Evolutionary conservation across 1,139 yeast genomes (phyloP).

Genomic region (Sugiyamaella xylanicola): DNA sequence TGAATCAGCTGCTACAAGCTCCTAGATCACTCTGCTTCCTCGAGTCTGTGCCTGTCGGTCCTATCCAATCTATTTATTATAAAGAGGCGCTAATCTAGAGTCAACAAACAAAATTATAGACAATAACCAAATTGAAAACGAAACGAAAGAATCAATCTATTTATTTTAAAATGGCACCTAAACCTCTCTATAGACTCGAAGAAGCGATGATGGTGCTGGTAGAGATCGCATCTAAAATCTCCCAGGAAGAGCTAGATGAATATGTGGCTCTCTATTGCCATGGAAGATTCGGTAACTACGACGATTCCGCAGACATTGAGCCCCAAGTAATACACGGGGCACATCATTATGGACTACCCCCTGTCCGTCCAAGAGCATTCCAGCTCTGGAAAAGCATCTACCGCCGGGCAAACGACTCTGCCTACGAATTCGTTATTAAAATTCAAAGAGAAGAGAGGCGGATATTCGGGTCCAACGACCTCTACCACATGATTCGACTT

Average conservation of each 20-base stretch:
- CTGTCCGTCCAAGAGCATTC: constrained; percentile 24
- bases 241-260: constrained; percentile 23
- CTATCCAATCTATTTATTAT: too few relatives aligned
- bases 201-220: constrained; percentile 29
- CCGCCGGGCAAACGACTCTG: constrained; percentile 27
- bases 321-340: constrained; percentile 19
- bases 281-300: constrained; percentile 28
- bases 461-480: constrained; percentile 27
- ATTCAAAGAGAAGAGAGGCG: constrained; percentile 27
- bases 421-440: constrained; percentile 24
- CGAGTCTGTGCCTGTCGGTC: too few relatives aligned
- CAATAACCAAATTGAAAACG: too few relatives aligned
- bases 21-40: too few relatives aligned
- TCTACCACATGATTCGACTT: constrained; percentile 25
- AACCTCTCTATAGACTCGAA: constrained; percentile 15
- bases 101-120: too few relatives aligned
- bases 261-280: constrained; percentile 28
- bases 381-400: constrained; percentile 26
- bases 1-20: not conserved
- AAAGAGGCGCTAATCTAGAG: too few relatives aligned
- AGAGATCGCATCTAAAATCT: constrained; percentile 22
- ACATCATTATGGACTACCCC: constrained; percentile 25
- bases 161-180: constrained; percentile 14
- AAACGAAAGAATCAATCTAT: not conserved
- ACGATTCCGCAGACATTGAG: constrained; percentile 21